These are phyloP conservation scores for Alternaria brassicicola DNA, from an alignment of 2,329 filamentous ascomycete species.

Conservation along the genomic window DNA sequence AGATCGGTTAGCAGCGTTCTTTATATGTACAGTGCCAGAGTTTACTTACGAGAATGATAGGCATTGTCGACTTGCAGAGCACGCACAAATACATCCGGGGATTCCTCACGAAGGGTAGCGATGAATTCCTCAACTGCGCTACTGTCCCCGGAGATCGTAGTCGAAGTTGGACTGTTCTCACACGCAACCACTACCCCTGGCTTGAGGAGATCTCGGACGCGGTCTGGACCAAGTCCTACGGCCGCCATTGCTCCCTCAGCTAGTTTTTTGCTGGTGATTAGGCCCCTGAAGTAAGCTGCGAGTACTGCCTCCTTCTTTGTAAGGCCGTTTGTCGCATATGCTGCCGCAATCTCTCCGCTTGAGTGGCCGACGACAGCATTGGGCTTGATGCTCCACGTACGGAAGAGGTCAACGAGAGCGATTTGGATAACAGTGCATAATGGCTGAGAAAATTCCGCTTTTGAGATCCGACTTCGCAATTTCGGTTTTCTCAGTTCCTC, in stretches of 20 bases:
- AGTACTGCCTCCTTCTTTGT: conserved; percentile 24
- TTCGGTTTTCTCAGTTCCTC: neutral
- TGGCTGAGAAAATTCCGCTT: neutral
- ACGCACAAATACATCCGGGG: conserved; percentile 25
- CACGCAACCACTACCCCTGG: conserved; percentile 10
- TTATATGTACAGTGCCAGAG: no score
- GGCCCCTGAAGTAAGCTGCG: conserved; percentile 22
- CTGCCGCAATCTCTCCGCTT: conserved; percentile 51
- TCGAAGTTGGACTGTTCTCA: conserved; percentile 22
- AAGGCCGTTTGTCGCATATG: conserved; percentile 33
- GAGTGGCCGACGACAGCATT: conserved; percentile 46
- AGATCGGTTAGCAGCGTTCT: no score
- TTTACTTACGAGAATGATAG: conserved; percentile 32
- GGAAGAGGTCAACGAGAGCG: conserved; percentile 20
- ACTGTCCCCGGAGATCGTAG: conserved; percentile 31
- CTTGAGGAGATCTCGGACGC: neutral
- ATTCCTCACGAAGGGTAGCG: neutral
- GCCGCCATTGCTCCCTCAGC: conserved; percentile 21
- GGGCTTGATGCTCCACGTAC: conserved; percentile 12
- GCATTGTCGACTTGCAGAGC: conserved; percentile 25
- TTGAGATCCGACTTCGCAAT: neutral
- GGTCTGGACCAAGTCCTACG: conserved; percentile 7
- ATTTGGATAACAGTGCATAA: neutral
- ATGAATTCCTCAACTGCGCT: neutral
- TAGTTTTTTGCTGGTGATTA: neutral